Conservation (phyloP, 2,329 filamentous ascomycete genomes). For the Conoideocrella luteorostrata region DNA sequence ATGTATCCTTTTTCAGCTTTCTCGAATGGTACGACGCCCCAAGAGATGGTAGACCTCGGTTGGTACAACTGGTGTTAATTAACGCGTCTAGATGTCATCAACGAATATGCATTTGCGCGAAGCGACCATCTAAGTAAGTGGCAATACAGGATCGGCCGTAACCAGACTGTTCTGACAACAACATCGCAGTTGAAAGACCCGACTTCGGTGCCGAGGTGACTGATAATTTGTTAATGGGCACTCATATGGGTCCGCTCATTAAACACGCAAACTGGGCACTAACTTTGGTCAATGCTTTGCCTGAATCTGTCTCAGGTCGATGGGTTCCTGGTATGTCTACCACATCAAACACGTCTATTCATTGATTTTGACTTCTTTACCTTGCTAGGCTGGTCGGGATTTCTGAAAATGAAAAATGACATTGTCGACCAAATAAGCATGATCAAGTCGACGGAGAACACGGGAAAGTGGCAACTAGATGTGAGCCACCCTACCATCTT, state of each 20-base stretch:
- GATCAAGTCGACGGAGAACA: constrained; percentile 28
- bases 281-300: constrained; percentile 27
- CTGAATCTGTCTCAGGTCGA: constrained; percentile 28
- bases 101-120: constrained; percentile 33
- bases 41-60: constrained; percentile 6
- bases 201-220: constrained; percentile 30
- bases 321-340: constrained; percentile 22
- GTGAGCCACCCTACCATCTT: constrained; percentile 31
- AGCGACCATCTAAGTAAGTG: constrained; percentile 24
- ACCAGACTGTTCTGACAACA: constrained; percentile 9
- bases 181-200: constrained; percentile 21
- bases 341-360: constrained; percentile 12
- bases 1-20: constrained; percentile 33
- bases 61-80: constrained; percentile 1
- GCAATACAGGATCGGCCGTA: no score
- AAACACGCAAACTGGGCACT: constrained; percentile 31
- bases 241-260: constrained; percentile 29
- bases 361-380: constrained; percentile 15
- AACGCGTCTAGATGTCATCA: constrained; percentile 32
- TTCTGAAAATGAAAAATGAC: constrained; percentile 32
- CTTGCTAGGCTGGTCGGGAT: constrained; percentile 27
- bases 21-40: constrained; percentile 24
- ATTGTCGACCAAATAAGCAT: constrained; percentile 28
- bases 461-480: constrained; percentile 26
- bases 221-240: constrained; percentile 29